Conservation (phyloP, 2,329 filamentous ascomycete species). For the Neofusicoccum laricinum region DNA sequence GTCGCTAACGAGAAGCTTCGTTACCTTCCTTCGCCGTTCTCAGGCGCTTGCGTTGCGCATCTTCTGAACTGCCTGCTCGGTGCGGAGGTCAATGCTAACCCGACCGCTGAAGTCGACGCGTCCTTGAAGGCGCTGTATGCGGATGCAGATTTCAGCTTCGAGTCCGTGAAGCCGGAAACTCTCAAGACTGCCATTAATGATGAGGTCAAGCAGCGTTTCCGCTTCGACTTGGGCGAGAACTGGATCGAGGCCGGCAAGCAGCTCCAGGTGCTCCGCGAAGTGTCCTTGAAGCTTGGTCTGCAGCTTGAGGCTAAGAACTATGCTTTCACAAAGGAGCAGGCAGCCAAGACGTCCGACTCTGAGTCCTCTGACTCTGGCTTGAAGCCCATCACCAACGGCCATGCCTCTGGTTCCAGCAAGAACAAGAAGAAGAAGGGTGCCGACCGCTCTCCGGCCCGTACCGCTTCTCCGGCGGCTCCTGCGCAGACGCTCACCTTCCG, state of each 20-base stretch:
- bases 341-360: slow-evolving; percentile 19
- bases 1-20: slow-evolving; percentile 75
- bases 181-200: slow-evolving; percentile 67
- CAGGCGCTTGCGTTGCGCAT: slow-evolving; percentile 77
- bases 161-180: slow-evolving; percentile 70
- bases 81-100: slow-evolving; percentile 69
- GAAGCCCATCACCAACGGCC: slow-evolving; percentile 36
- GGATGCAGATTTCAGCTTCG: slow-evolving; percentile 78
- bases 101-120: slow-evolving; percentile 73
- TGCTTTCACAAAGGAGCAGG: slow-evolving; percentile 53
- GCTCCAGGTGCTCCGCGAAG: slow-evolving; percentile 83
- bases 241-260: slow-evolving; percentile 70
- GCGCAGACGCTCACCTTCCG: slow-evolving; percentile 76
- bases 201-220: slow-evolving; percentile 72
- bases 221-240: slow-evolving; percentile 65
- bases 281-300: slow-evolving; percentile 83
- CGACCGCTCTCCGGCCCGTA: slow-evolving; percentile 46
- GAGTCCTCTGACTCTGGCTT: slow-evolving; percentile 16
- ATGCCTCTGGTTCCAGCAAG: slow-evolving; percentile 32
- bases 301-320: slow-evolving; percentile 81
- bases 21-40: slow-evolving; percentile 74
- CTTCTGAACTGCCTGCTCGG: slow-evolving; percentile 93
- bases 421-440: slow-evolving; percentile 59
- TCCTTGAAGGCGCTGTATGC: slow-evolving; percentile 72
- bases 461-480: slow-evolving; percentile 43